Conservation (phyloP, 306 rosid species). For the Vigna reflexopilosa region DNA sequence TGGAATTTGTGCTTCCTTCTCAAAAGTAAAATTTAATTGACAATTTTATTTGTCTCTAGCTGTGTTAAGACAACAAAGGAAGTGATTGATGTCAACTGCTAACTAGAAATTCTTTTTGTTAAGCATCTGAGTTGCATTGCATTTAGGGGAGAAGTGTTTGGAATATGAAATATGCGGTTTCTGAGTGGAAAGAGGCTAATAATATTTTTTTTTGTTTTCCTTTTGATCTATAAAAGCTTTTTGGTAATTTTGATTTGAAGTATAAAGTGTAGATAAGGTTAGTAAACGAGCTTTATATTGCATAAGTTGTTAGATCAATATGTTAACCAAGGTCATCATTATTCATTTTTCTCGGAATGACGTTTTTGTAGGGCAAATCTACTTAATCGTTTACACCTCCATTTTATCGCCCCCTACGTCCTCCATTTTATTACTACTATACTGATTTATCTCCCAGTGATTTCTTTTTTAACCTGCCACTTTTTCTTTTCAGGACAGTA, state of each 20-base stretch:
- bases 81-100: constrained; percentile 11
- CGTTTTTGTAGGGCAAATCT: neutral
- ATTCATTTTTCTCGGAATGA: constrained; percentile 10
- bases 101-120: neutral
- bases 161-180: constrained; percentile 6
- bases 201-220: neutral
- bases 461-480: constrained; percentile 39
- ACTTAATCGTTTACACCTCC: neutral
- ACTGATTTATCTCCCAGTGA: neutral
- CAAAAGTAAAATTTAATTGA: constrained; percentile 72
- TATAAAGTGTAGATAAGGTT: neutral
- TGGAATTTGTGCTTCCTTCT: constrained; percentile 93
- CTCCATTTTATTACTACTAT: no score
- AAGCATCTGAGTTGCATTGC: constrained; percentile 1
- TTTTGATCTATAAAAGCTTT: neutral
- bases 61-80: constrained; percentile 19
- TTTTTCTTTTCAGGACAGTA: constrained; percentile 72
- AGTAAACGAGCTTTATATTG: neutral
- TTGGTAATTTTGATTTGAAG: neutral
- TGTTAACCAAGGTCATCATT: constrained; percentile 23
- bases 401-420: neutral
- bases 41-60: constrained; percentile 13
- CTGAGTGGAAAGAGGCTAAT: constrained; percentile 23
- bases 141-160: constrained; percentile 18
- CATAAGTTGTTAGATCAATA: neutral